phyloP scores from a whole-genome alignment of 352 stramenopile genomes.

The Thraustotheca clavata region DNA sequence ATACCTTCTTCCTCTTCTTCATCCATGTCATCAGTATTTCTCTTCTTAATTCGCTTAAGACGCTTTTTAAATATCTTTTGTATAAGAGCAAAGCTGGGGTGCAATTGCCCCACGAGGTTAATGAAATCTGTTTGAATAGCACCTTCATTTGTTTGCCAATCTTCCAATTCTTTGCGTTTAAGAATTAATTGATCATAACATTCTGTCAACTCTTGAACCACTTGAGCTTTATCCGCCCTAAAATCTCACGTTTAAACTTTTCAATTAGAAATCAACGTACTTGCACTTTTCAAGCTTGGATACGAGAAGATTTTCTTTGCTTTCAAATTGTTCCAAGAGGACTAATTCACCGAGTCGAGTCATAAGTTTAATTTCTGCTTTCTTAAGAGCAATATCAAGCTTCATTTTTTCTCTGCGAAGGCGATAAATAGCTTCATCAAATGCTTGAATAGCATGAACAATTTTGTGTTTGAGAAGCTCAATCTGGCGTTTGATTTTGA shows the following conservation, averaged over 20 bases:
- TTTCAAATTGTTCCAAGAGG: conserved; percentile 88
- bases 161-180: conserved; percentile 78
- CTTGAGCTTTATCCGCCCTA: conserved; percentile 67
- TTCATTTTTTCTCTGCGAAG: conserved; percentile 79
- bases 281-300: conserved; percentile 81
- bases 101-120: conserved; percentile 41
- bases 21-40: conserved; percentile 34
- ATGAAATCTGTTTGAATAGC: conserved; percentile 63
- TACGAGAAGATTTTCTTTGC: conserved; percentile 80
- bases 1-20: conserved; percentile 61
- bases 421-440: conserved; percentile 85
- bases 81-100: conserved; percentile 58
- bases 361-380: conserved; percentile 81
- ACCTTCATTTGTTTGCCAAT: conserved; percentile 55
- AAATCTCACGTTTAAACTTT: neutral
- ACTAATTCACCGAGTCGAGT: conserved; percentile 79
- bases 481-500: conserved; percentile 61
- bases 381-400: conserved; percentile 83
- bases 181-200: conserved; percentile 58
- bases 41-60: conserved; percentile 88
- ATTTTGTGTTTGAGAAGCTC: conserved; percentile 53
- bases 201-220: conserved; percentile 67
- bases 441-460: conserved; percentile 52
- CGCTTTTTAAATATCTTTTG: conserved; percentile 87
- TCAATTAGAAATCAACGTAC: neutral